Evolutionary conservation across 371 early-diverging fungal species (phyloP).

Genomic region (Actinomortierella ambigua): DNA sequence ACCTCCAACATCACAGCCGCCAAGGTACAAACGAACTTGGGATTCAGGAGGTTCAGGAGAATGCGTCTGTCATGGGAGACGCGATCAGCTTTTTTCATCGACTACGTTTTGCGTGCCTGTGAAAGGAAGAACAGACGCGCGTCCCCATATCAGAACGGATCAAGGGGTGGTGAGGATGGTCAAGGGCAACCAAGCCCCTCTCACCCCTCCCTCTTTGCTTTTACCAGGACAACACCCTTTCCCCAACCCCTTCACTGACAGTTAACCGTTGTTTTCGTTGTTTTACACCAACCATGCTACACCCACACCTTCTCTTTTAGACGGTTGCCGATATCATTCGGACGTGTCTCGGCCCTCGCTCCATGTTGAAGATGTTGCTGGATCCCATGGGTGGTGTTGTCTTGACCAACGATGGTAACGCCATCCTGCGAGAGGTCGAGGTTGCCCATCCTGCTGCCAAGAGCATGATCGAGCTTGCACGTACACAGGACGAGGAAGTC

Average conservation of each 20-base stretch:
- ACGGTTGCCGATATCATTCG: conserved; percentile 98
- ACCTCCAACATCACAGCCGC: conserved; percentile 97
- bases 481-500: conserved; percentile 99
- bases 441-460: conserved; percentile 99
- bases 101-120: neutral
- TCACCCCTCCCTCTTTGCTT: neutral
- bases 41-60: neutral
- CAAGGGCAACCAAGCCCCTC: neutral
- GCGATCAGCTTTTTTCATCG: neutral
- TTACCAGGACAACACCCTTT: neutral
- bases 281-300: neutral
- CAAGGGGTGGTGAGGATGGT: too few species aligned
- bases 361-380: conserved; percentile 99
- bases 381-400: conserved; percentile 99
- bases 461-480: conserved; percentile 98
- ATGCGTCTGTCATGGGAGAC: neutral
- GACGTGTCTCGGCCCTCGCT: conserved; percentile 99
- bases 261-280: conserved; percentile 8
- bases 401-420: conserved; percentile 99
- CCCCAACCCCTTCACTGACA: conserved; percentile 1
- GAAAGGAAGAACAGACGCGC: neutral
- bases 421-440: conserved; percentile 99
- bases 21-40: conserved; percentile 71
- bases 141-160: neutral
- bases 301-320: conserved; percentile 44